Evolutionary conservation across 2,329 filamentous ascomycete species (phyloP).

Genomic region (Pseudocercospora musae): DNA sequence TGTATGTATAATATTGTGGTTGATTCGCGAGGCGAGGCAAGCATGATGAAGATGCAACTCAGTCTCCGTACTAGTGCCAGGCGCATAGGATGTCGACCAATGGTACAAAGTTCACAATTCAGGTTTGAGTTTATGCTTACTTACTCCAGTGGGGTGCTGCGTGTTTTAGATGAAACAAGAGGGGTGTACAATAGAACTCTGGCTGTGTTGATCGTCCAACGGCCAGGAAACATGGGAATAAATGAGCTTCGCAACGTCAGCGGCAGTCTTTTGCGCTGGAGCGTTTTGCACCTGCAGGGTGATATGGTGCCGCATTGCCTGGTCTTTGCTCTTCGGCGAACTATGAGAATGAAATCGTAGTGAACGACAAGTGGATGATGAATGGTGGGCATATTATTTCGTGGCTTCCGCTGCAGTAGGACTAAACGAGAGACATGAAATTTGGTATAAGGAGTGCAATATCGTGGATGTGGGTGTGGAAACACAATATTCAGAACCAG

Average conservation of each 20-base stretch:
- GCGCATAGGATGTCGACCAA: neutral
- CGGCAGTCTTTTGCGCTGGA: neutral
- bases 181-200: too few species aligned
- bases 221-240: neutral
- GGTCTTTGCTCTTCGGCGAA: neutral
- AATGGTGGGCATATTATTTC: neutral
- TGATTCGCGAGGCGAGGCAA: neutral
- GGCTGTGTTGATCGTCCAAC: neutral
- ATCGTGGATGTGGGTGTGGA: neutral
- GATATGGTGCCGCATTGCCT: neutral
- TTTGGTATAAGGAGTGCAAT: neutral
- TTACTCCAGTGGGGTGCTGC: neutral
- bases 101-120: neutral
- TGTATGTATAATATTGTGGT: neutral
- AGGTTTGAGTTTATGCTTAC: slow-evolving; percentile 1
- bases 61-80: slow-evolving; percentile 1
- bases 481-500: neutral
- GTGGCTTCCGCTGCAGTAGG: neutral
- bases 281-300: neutral
- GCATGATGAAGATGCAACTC: too few species aligned
- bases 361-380: neutral
- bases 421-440: neutral
- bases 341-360: neutral
- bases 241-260: neutral
- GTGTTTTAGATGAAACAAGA: slow-evolving; percentile 2